Evolutionary conservation across 2,329 filamentous ascomycete species (phyloP).

Genomic region (Colletotrichum sp.): DNA sequence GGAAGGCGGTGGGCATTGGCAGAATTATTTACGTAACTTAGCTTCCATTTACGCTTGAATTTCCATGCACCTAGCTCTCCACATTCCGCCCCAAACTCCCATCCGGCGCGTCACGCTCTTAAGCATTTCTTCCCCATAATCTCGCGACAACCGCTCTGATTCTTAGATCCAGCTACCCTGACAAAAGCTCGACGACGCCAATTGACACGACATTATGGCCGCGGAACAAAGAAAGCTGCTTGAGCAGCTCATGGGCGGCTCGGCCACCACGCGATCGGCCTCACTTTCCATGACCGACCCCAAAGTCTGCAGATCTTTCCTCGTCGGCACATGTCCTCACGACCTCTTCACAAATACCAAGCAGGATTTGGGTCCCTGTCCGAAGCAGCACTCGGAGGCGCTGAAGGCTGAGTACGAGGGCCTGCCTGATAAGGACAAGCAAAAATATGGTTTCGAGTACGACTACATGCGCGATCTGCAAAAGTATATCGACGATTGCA

Average conservation of each 20-base stretch:
- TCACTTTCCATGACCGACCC: constrained; percentile 86
- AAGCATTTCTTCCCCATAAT: background rate
- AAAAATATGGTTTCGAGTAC: constrained; percentile 88
- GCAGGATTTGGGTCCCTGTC: constrained; percentile 90
- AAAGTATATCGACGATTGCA: constrained; percentile 97
- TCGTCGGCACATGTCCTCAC: constrained; percentile 29
- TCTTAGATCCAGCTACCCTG: background rate
- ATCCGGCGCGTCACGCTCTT: constrained; percentile 12
- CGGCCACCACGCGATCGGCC: constrained; percentile 73
- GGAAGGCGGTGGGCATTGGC: constrained; percentile 20
- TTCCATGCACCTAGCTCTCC: constrained; percentile 5
- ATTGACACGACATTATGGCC: constrained; percentile 66
- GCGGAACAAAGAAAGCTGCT: constrained; percentile 98
- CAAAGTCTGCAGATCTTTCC: constrained; percentile 25
- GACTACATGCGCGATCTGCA: constrained; percentile 97
- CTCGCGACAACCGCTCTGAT: background rate
- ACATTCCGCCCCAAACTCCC: constrained; percentile 10
- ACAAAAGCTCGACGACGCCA: background rate
- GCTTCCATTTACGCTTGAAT: background rate
- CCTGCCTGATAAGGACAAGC: constrained; percentile 72
- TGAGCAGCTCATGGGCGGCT: constrained; percentile 91
- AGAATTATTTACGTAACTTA: constrained; percentile 17
- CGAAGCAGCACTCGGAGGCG: constrained; percentile 85
- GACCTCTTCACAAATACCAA: constrained; percentile 99
- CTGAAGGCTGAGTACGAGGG: constrained; percentile 89